Evolutionary conservation across 768 basidiomycete genomes (phyloP).

Genomic region (Lepiota brunneoincarnata): DNA sequence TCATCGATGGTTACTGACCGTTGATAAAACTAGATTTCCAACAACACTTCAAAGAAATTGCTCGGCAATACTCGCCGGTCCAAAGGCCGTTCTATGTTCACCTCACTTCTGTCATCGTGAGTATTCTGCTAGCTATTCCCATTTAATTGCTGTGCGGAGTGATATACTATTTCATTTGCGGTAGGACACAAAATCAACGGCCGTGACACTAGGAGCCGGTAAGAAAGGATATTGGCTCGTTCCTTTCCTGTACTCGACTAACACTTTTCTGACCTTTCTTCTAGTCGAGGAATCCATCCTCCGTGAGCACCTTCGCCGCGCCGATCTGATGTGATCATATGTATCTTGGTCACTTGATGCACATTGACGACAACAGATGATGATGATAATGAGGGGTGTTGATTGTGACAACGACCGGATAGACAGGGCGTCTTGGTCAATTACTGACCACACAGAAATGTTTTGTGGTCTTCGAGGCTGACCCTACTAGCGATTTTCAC

Average conservation of each 20-base stretch:
- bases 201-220: constrained; percentile 68
- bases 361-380: too few relatives aligned
- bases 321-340: constrained; percentile 63
- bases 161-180: not conserved
- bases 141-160: not conserved
- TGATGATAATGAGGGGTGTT: too few relatives aligned
- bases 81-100: constrained; percentile 69
- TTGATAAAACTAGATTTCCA: constrained; percentile 57
- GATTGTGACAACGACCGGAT: too few relatives aligned
- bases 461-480: too few relatives aligned
- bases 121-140: constrained; percentile 23
- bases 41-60: constrained; percentile 77
- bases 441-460: too few relatives aligned
- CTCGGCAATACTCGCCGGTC: constrained; percentile 57
- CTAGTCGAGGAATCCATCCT: constrained; percentile 73
- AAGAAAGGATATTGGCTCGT: constrained; percentile 21
- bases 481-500: too few relatives aligned
- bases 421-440: too few relatives aligned
- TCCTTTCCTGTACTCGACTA: not conserved
- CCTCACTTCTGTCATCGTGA: constrained; percentile 75
- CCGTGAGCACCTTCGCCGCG: constrained; percentile 64
- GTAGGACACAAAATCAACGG: constrained; percentile 75
- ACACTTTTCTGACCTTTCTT: constrained; percentile 6
- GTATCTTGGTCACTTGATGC: too few relatives aligned
- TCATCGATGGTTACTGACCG: constrained; percentile 7